Evolutionary conservation across 495 filamentous ascomycete genomes (phyloP).

Genomic region (Neurospora sp.): DNA sequence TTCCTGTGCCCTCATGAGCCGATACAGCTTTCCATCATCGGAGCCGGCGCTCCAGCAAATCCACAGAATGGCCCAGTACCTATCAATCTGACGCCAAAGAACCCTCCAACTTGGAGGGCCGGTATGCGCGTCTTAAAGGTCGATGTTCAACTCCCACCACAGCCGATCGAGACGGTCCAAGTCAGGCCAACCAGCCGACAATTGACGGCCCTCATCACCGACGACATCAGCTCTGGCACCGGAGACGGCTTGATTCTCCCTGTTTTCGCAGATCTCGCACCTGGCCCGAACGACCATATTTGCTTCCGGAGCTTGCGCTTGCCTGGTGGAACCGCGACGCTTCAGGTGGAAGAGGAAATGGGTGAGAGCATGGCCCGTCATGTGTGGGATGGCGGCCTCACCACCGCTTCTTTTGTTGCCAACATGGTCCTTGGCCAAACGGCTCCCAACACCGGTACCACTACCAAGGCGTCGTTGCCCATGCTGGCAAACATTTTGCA

Average conservation of each 20-base stretch:
- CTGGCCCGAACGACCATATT: constrained; percentile 8
- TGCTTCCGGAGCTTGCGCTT: constrained; percentile 29
- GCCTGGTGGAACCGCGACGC: constrained; percentile 15
- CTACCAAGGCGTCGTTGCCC: constrained; percentile 1
- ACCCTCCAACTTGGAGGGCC: constrained; percentile 22
- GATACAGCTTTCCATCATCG: constrained; percentile 44
- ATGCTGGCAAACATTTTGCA: constrained; percentile 7
- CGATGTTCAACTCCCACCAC: constrained; percentile 20
- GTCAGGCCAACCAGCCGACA: constrained; percentile 26
- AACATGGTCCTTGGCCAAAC: constrained; percentile 16
- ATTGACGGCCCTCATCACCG: constrained; percentile 19
- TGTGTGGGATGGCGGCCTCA: constrained; percentile 63
- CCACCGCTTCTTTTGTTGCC: constrained; percentile 28
- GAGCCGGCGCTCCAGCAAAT: constrained; percentile 41
- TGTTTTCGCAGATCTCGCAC: constrained; percentile 24
- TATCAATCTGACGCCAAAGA: constrained; percentile 10
- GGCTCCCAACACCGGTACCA: background rate
- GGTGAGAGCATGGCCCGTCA: constrained; percentile 93
- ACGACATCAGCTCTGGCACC: constrained; percentile 16
- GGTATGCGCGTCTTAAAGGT: constrained; percentile 35
- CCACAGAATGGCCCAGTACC: constrained; percentile 19
- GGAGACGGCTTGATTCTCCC: constrained; percentile 27
- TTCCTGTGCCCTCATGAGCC: constrained; percentile 60
- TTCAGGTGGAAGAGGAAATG: constrained; percentile 72
- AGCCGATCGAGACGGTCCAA: constrained; percentile 20